Percentiles rank a stretch among this genome's conserved stretches.
Conservation (phyloP, 306 rosid genomes). For the Quillaja saponaria region DNA sequence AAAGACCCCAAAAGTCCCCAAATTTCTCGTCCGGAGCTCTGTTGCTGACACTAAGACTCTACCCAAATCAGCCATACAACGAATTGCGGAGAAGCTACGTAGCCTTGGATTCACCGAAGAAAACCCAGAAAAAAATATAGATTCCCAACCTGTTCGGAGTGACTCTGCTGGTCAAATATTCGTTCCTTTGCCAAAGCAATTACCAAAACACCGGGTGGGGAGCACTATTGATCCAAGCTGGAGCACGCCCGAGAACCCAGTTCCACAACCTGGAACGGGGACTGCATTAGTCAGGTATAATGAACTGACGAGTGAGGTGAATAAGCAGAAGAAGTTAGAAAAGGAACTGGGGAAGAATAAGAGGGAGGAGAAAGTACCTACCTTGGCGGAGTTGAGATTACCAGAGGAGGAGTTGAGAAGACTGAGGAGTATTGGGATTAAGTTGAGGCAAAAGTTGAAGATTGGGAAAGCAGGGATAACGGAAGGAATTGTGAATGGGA, state of each 20-base stretch:
- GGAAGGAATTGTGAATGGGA: constrained; percentile 84
- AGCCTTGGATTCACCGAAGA: constrained; percentile 73
- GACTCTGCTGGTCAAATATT: constrained; percentile 67
- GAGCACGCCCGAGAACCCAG: constrained; percentile 80
- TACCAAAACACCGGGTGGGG: constrained; percentile 66
- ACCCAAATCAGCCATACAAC: constrained; percentile 71
- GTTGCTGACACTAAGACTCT: constrained; percentile 41
- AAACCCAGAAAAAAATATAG: neutral
- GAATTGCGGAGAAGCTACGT: constrained; percentile 90
- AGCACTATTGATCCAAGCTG: constrained; percentile 77
- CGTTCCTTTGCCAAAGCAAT: constrained; percentile 58
- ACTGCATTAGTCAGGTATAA: constrained; percentile 45
- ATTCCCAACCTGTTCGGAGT: neutral
- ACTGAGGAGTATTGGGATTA: constrained; percentile 51
- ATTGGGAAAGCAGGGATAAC: constrained; percentile 89
- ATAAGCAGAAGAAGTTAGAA: constrained; percentile 38
- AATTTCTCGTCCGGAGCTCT: constrained; percentile 54
- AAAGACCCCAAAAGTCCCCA: constrained; percentile 24
- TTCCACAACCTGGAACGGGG: constrained; percentile 68
- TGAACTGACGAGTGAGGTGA: constrained; percentile 45
- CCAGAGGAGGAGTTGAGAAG: constrained; percentile 56
- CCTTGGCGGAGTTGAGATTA: constrained; percentile 81
- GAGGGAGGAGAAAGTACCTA: constrained; percentile 54
- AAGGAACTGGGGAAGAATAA: constrained; percentile 16
- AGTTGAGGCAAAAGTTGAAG: constrained; percentile 62